phyloP scores from a whole-genome alignment of 106 monocot species.

The Dendrobium officinale region DNA sequence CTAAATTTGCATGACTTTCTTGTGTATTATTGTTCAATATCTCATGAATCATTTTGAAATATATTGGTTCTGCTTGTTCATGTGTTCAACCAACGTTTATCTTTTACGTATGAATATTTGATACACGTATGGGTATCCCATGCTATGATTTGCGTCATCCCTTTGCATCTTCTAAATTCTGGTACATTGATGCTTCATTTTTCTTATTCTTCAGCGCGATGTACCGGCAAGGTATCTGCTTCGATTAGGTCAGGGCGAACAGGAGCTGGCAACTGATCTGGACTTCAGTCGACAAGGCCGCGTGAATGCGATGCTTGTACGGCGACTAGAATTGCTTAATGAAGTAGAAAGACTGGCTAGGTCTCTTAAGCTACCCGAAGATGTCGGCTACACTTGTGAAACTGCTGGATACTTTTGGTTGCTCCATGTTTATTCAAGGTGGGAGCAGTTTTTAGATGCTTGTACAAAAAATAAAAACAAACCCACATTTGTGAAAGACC shows the following conservation, averaged over 20 bases:
- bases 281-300: constrained; percentile 99
- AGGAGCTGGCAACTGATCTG: constrained; percentile 97
- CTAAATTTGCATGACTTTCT: neutral
- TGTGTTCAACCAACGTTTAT: neutral
- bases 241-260: constrained; percentile 96
- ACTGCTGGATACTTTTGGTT: constrained; percentile 98
- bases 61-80: neutral
- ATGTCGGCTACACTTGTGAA: constrained; percentile 97
- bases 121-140: neutral
- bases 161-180: neutral
- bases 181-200: neutral
- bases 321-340: constrained; percentile 72
- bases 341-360: constrained; percentile 92
- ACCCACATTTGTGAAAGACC: constrained; percentile 67
- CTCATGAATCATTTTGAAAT: neutral
- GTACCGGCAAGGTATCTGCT: constrained; percentile 98
- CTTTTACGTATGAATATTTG: neutral
- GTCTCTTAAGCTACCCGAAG: constrained; percentile 85
- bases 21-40: neutral
- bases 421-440: constrained; percentile 90
- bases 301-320: constrained; percentile 97
- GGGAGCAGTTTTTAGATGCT: constrained; percentile 95
- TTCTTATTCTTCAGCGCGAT: constrained; percentile 60
- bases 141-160: neutral
- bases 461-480: constrained; percentile 71